Base-by-base conservation (phyloP, 192 early-diverging fungal genomes). In the Geranomyces michiganensis region DNA sequence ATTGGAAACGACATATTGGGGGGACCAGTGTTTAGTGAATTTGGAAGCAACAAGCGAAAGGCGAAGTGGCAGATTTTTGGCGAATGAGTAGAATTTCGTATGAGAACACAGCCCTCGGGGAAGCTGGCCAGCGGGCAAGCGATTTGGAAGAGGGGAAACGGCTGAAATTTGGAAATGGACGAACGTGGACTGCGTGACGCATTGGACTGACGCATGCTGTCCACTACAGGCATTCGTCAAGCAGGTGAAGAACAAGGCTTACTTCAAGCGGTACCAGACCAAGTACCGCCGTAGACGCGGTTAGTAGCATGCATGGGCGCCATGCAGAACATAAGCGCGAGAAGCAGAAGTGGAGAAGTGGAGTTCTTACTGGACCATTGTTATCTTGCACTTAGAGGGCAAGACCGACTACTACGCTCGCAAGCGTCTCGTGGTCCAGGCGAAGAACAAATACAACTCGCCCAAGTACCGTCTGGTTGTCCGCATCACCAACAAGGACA, bases 371-470 rank as follows among this genome's bases (percentile, higher is more conserved):
- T n/a, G 26, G 19, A n/a, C 27, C 9, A 62, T 62, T 6, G 27
- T 62, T n/a, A 55, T 15, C 21, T 27, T 55, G 21, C 19, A 24
- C 51, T 55, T 29, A 60, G 96, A 99, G 93, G 96, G 97, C 62
- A 99, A 99, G 92, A 99, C 97, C 82, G 97, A 99, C 90, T 99
- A 98, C 96, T 97, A 96, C 79, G 95, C 97, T 76, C 93, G 97
- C 79, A 97, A 97, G 93, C 90, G 93, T 78, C 88, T 99, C 70
- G 91, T 98, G n/a, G 87, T 90, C 78, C 97, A 99, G 87, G 97
- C 97, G 75, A 99, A 99, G 93, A 96, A 97, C 93, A 99, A 97
- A 89, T 99, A 99, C 94, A 99, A 99, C 92, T 92, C 95, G 65
- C 96, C 96, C 83, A 99, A 99, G 92, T 99, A 97, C 92, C 90